Base-by-base conservation (phyloP, 2,329 filamentous ascomycete species). In the Lachnellula occidentalis region DNA sequence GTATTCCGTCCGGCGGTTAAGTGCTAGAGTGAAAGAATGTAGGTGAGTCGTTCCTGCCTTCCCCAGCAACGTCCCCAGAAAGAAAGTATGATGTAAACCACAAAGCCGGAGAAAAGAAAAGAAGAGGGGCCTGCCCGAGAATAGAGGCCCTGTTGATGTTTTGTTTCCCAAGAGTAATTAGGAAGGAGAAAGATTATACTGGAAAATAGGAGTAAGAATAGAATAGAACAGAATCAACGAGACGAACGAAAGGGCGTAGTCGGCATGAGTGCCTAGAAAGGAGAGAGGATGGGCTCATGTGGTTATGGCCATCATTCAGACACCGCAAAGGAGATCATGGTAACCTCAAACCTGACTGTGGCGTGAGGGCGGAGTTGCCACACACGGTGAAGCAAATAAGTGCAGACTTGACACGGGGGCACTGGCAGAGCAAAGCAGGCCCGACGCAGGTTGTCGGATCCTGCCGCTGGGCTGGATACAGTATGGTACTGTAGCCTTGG, bases 1-100 rank as follows among this genome's bases (percentile, higher is more conserved):
- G 46, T 34, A 48, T 53, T 59, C 63, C 64, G 63, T 34, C 64
- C 64, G 51, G 64, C 64, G 63, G 64, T 55, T 50, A 34, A 45
- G 22, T 34, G 49, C 41, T 50, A 34, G 47, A 59, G 48, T 55
- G 49, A 62, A 58, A 27, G 58, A 61, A 54, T 57, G 57, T 56
- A 53, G 46, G 51, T 41, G 52, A 46, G 47, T 58, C 41, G 55
- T 53, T 53, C 43, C 34, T 58, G 56, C 61, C 54, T 55, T 48
- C 52, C 54, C 46, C 21, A 48, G 54, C 50, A 55, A 54, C 39
- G 56, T 58, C 49, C 50, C 41, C 41, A 19, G n/a, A 22, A 43
- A 43, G 41, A 43, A 12, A 58, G 37, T 60, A 50, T 31, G 53
- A 48, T 55, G 46, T 48, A 39, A 48, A 50, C 41, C 45, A 45